Evolutionary conservation across 805 yeast genomes (phyloP).

Genomic region (Zygosaccharomyces siamensis): DNA sequence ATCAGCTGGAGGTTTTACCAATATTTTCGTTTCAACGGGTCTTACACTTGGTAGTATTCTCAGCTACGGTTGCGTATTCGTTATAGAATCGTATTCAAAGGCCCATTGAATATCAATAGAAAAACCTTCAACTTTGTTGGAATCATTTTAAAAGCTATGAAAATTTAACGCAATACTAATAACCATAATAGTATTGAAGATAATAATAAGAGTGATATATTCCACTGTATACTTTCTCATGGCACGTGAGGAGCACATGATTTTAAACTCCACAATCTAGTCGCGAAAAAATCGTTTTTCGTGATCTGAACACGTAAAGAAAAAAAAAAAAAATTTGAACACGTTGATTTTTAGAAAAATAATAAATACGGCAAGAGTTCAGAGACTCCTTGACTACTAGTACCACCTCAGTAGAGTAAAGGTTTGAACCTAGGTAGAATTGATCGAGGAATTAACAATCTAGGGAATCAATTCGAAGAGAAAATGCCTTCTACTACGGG

Average conservation of each 20-base stretch:
- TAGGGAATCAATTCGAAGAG: conserved; percentile 8
- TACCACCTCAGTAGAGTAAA: background rate
- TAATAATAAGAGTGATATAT: background rate
- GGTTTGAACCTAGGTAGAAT: background rate
- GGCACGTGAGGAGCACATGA: background rate
- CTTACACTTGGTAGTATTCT: conserved; percentile 72
- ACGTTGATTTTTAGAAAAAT: conserved; percentile 2
- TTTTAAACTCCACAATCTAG: background rate
- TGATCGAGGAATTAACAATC: conserved; percentile 3
- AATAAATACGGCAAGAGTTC: conserved; percentile 1
- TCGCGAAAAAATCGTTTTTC: conserved; percentile 5
- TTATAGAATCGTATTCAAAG: conserved; percentile 12
- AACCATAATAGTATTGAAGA: too few relatives aligned
- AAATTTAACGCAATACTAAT: background rate
- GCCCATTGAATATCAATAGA: background rate
- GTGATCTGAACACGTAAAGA: conserved; percentile 15
- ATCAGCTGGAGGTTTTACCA: conserved; percentile 93
- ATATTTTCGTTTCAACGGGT: conserved; percentile 73
- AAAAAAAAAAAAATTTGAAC: conserved; percentile 5
- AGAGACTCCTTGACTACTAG: background rate
- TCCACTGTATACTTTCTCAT: background rate
- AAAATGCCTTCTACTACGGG: conserved; percentile 23
- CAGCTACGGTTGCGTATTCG: conserved; percentile 60
- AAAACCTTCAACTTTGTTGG: background rate
- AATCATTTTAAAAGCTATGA: background rate